Percentiles rank a stretch among this genome's conserved stretches.
These are phyloP conservation scores for Pseudogymnoascus sp. DNA, from an alignment of 2,329 filamentous ascomycete species.

Conservation along the genomic window DNA sequence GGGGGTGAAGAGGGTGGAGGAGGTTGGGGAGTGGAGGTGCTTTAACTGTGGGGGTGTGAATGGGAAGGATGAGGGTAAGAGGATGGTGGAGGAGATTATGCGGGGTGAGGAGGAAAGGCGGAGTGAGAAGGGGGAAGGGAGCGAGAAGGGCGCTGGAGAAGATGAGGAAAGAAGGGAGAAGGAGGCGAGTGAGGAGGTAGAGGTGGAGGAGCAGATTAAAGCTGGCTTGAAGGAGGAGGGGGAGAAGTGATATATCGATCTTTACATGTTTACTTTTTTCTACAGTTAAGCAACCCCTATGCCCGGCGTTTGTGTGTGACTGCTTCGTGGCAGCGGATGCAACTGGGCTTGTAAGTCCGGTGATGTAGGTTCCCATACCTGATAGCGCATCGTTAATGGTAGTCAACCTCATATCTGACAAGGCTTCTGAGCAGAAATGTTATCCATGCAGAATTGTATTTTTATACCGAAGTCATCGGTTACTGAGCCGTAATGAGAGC, in stretches of 20 bases:
- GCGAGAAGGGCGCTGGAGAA: slow-evolving; percentile 14
- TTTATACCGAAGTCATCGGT: no score
- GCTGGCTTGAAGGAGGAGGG: not conserved
- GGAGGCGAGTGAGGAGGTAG: not conserved
- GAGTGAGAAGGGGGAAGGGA: slow-evolving; percentile 18
- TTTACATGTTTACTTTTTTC: not conserved
- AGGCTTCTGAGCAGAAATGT: no score
- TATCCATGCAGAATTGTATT: no score
- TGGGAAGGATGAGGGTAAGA: slow-evolving; percentile 68
- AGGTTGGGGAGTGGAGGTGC: slow-evolving; percentile 83
- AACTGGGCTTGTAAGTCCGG: no score
- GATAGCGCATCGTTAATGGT: no score
- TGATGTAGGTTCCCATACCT: no score
- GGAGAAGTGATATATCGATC: not conserved
- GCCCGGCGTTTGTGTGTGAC: not conserved
- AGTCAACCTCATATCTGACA: no score
- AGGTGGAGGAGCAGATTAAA: not conserved
- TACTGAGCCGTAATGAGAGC: no score
- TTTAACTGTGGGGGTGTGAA: slow-evolving; percentile 77
- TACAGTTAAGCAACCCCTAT: not conserved
- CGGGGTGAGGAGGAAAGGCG: slow-evolving; percentile 16
- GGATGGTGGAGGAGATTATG: slow-evolving; percentile 61
- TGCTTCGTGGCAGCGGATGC: no score
- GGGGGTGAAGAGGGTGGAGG: slow-evolving; percentile 66
- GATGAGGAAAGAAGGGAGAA: not conserved